Conservation (phyloP, 495 filamentous ascomycete species). For the Pseudevernia furfuracea region DNA sequence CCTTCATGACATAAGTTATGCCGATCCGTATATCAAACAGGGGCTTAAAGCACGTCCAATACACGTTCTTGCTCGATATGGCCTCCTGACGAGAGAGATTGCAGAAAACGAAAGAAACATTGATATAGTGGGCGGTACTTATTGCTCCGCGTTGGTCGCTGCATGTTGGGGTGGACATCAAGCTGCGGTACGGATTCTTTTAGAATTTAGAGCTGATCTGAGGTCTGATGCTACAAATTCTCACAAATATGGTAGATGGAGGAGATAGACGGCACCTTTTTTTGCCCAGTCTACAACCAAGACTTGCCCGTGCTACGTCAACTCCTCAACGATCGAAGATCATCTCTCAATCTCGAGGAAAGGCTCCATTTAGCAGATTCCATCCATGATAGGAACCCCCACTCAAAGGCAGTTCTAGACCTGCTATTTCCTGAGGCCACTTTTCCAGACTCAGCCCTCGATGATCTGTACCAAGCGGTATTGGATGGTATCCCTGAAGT, state of each 20-base stretch:
- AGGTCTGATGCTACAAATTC: background rate
- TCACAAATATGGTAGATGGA: background rate
- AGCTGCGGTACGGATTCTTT: background rate
- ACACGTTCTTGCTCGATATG: background rate
- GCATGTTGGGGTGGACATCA: background rate
- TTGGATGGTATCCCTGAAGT: background rate
- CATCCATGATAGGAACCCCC: background rate
- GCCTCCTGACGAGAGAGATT: background rate
- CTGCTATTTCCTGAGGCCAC: background rate
- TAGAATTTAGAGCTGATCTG: background rate
- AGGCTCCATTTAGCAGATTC: background rate
- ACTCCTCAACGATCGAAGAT: background rate
- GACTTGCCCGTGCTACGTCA: background rate
- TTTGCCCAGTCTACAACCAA: background rate
- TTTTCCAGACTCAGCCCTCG: background rate
- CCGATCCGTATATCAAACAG: background rate
- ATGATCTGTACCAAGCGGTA: background rate
- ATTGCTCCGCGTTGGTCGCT: background rate
- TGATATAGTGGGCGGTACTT: background rate
- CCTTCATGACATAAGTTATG: background rate
- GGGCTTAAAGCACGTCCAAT: background rate
- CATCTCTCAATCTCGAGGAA: background rate
- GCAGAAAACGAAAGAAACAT: background rate
- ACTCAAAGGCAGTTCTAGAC: background rate
- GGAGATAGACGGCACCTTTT: accelerated